phyloP scores from a whole-genome alignment of 2,329 filamentous ascomycete species.

The Arthrinium puccinioides region DNA sequence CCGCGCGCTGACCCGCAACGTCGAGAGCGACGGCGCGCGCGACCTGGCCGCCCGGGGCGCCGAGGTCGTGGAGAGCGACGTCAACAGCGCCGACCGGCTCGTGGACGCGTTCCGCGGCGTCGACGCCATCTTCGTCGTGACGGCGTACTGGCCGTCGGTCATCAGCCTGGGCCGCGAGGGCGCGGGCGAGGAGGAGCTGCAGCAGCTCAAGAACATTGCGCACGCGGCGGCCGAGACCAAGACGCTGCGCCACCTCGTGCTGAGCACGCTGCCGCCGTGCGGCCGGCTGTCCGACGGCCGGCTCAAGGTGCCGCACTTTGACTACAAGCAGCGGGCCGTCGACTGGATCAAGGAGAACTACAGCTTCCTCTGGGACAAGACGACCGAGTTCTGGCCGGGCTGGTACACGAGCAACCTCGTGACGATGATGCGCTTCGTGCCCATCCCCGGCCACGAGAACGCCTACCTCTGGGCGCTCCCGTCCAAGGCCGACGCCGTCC shows the following conservation, averaged over 20 bases:
- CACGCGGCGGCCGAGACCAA: slow-evolving; percentile 8
- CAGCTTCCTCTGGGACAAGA: slow-evolving; percentile 9
- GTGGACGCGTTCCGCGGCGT: slow-evolving; percentile 13
- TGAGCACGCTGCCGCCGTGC: slow-evolving; percentile 13
- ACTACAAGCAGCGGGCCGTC: slow-evolving; percentile 12
- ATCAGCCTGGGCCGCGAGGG: slow-evolving; percentile 3
- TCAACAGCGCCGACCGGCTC: slow-evolving; percentile 10
- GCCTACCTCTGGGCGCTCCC: slow-evolving; percentile 5
- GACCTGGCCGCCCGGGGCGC: slow-evolving; percentile 10
- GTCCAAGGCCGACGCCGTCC: slow-evolving; percentile 2
- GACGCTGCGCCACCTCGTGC: slow-evolving; percentile 13
- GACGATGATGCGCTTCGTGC: background rate
- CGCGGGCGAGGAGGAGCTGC: slow-evolving; percentile 10
- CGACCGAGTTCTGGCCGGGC: slow-evolving; percentile 14
- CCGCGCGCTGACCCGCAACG: slow-evolving; percentile 17
- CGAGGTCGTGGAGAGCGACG: slow-evolving; percentile 16
- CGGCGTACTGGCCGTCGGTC: slow-evolving; percentile 18
- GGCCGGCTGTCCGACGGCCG: slow-evolving; percentile 6
- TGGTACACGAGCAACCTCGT: slow-evolving; percentile 9
- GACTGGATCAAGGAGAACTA: slow-evolving; percentile 9
- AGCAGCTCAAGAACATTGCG: slow-evolving; percentile 15
- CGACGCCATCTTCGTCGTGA: slow-evolving; percentile 20
- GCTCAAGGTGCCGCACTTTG: slow-evolving; percentile 14
- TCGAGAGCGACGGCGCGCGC: slow-evolving; percentile 9
- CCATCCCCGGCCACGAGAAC: background rate